Evolutionary conservation across 2,329 filamentous ascomycete species (phyloP).

Genomic region (Blastomyces gilchristii): DNA sequence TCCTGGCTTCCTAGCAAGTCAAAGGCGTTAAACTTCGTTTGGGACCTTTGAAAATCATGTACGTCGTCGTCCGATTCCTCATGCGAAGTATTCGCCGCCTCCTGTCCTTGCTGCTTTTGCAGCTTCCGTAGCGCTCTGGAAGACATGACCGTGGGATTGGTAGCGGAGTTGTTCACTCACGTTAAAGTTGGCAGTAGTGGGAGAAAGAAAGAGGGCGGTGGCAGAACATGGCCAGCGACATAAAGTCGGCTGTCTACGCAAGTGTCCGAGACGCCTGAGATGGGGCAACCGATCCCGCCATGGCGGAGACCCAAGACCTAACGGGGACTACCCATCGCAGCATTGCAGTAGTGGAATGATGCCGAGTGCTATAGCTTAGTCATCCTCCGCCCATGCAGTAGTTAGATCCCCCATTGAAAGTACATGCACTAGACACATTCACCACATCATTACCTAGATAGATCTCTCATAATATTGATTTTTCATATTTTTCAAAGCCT

Average conservation of each 20-base stretch:
- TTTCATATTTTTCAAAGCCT: no score
- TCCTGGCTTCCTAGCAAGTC: constrained; percentile 39
- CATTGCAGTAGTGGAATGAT: no score
- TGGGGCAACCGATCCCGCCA: no score
- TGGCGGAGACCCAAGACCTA: constrained; percentile 3
- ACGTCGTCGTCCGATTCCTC: constrained; percentile 35
- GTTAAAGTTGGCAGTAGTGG: not conserved
- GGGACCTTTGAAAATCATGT: constrained; percentile 24
- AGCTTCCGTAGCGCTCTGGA: constrained; percentile 55
- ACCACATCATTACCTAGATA: no score
- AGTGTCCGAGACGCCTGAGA: not conserved
- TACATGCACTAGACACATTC: no score
- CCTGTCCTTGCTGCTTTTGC: constrained; percentile 47
- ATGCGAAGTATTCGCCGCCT: constrained; percentile 27
- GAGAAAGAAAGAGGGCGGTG: not conserved
- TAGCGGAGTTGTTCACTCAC: constrained; percentile 7
- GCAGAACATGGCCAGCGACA: not conserved
- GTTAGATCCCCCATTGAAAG: no score
- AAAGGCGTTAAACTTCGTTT: constrained; percentile 43
- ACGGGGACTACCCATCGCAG: constrained; percentile 3
- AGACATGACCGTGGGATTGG: constrained; percentile 41
- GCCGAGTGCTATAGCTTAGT: not conserved
- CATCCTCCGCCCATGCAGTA: no score
- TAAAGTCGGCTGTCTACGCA: not conserved
- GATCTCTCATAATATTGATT: no score